Base-by-base conservation (phyloP, 768 basidiomycete genomes). In the Kwoniella bestiolae region DNA sequence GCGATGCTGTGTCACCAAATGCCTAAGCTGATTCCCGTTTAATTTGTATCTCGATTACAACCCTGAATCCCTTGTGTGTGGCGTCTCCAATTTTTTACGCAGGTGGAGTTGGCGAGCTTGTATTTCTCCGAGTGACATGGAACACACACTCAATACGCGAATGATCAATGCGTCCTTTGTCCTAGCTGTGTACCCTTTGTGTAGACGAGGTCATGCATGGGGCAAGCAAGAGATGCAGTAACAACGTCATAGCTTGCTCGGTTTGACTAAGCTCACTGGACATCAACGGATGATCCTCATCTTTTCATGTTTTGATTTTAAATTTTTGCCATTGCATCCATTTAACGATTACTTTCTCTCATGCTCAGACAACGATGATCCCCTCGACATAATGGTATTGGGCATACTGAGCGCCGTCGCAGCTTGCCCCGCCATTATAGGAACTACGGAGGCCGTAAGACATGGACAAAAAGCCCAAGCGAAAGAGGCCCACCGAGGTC, bases 381-480 rank as follows among this genome's bases (percentile, higher is more conserved):
- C 2, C 6, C 8, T 26, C 32, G 52, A 21, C 45, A 50, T 23
- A 56, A 64, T 64, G 63, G 63, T 64, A 0, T 51, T 64, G 9
- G 63, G 63, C 49, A 52, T 64, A 29, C 26, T 64, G 21, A 64
- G 53, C 12, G 63, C 63, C 26, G 45, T 64, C 23, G 63, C 63
- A 16, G 63, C 63, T 25, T 64, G 63, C 47, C 63, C 63, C 11
- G 63, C 63, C 26, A 64, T 64, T 32, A 38, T 64, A 11, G 63
- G 63, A 5, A 64, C 63, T 11, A 64, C 63, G 5, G 63, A 64
- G 34, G 63, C 63, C 3, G 63, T 64, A 9, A 44, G 53, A 34
- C 63, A 64, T 49, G 63, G 63, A 38, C 63, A 64, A 31, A 56
- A 57, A n/a, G 63, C 63, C 1, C 50, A 64, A 29, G 53, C 63